Evolutionary conservation across 345 rosid species (phyloP).

Genomic region (Eucalyptus urophylla): DNA sequence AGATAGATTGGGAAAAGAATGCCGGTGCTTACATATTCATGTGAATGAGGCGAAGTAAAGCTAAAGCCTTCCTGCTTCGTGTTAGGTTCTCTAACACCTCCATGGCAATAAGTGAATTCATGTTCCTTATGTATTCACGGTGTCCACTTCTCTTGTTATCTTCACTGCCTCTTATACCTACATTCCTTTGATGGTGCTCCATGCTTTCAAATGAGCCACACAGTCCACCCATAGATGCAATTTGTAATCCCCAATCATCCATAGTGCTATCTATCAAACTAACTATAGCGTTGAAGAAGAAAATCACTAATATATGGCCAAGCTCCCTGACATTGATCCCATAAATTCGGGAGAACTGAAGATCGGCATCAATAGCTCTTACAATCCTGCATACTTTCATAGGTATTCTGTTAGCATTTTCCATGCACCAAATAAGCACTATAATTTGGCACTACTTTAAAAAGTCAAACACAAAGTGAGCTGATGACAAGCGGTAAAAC

Average conservation of each 20-base stretch:
- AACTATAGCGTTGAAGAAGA: slow-evolving; percentile 19
- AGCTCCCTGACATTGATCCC: slow-evolving; percentile 15
- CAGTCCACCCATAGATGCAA: neutral
- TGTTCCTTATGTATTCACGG: slow-evolving; percentile 12
- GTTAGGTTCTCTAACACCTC: slow-evolving; percentile 33
- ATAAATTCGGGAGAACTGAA: slow-evolving; percentile 30
- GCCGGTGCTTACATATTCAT: slow-evolving; percentile 30
- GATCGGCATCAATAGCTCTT: slow-evolving; percentile 28
- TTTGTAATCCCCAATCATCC: slow-evolving; percentile 31
- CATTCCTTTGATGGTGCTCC: slow-evolving; percentile 17
- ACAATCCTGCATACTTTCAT: slow-evolving; percentile 28
- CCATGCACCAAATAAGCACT: neutral
- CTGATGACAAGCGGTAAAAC: neutral
- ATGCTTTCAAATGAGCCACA: slow-evolving; percentile 3
- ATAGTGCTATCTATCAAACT: slow-evolving; percentile 26
- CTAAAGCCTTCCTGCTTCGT: slow-evolving; percentile 26
- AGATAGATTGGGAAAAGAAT: neutral
- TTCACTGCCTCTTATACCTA: slow-evolving; percentile 6
- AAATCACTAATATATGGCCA: slow-evolving; percentile 36
- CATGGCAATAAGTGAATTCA: slow-evolving; percentile 25
- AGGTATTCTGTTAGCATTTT: neutral
- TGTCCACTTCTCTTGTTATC: slow-evolving; percentile 7
- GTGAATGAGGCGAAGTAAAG: slow-evolving; percentile 38
- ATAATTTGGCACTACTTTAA: neutral
- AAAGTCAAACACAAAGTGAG: neutral